These are phyloP conservation scores for Rutidosis leptorrhynchoides DNA, from an alignment of 129 eudicot genomes.

Conservation along the genomic window DNA sequence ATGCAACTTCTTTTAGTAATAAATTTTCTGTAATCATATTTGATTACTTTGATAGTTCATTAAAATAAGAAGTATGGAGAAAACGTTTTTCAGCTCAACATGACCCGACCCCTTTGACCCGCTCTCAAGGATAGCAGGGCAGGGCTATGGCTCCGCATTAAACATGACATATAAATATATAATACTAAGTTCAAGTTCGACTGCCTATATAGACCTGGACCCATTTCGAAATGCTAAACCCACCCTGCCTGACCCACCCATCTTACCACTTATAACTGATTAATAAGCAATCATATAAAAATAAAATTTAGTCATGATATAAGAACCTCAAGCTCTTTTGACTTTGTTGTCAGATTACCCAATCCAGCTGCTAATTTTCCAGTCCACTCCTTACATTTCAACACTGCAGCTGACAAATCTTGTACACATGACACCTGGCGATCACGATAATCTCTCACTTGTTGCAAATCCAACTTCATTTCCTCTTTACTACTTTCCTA, in stretches of 20 bases:
- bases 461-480: constrained; percentile 57
- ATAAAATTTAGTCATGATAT: neutral
- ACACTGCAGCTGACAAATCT: constrained; percentile 48
- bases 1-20: constrained; percentile 86
- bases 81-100: neutral
- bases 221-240: too few species aligned
- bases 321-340: constrained; percentile 76
- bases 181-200: too few species aligned
- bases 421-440: constrained; percentile 48
- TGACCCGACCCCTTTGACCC: neutral
- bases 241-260: too few species aligned
- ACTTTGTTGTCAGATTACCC: constrained; percentile 46
- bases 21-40: too few species aligned
- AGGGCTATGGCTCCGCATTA: too few species aligned
- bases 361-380: constrained; percentile 63
- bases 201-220: too few species aligned
- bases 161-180: too few species aligned
- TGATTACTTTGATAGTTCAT: too few species aligned
- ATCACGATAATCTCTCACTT: constrained; percentile 82
- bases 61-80: too few species aligned
- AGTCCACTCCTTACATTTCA: constrained; percentile 46
- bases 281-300: too few species aligned
- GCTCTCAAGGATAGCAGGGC: too few species aligned
- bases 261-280: too few species aligned
- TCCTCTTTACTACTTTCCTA: constrained; percentile 68